Percentiles rank a stretch among this genome's conserved stretches.
Conservation (phyloP, 768 basidiomycete species). For the Collybiopsis confluens region DNA sequence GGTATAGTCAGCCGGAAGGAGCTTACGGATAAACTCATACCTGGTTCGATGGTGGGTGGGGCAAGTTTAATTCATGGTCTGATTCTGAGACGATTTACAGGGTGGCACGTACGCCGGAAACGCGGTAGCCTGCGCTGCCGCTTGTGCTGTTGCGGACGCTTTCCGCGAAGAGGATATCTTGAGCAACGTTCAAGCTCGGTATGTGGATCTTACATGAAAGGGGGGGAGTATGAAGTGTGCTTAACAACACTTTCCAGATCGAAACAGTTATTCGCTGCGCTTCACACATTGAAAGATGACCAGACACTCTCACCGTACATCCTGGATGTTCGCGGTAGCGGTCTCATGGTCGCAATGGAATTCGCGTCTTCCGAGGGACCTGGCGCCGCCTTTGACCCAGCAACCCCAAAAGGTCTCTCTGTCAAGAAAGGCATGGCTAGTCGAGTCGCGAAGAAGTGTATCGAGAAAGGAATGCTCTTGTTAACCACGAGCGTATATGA, state of each 20-base stretch:
- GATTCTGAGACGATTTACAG: slow-evolving; percentile 27
- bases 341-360: slow-evolving; percentile 86
- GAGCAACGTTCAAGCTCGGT: slow-evolving; percentile 74
- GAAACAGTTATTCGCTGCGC: slow-evolving; percentile 58
- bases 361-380: slow-evolving; percentile 62
- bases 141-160: slow-evolving; percentile 72
- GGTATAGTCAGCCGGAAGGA: slow-evolving; percentile 79
- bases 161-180: slow-evolving; percentile 80
- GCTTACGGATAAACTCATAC: slow-evolving; percentile 73
- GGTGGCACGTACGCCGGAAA: slow-evolving; percentile 93
- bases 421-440: slow-evolving; percentile 47
- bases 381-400: slow-evolving; percentile 41
- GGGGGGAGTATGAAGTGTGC: slow-evolving; percentile 44
- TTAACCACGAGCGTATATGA: slow-evolving; percentile 89
- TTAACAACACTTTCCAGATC: slow-evolving; percentile 60
- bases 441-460: slow-evolving; percentile 72
- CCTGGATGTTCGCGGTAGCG: slow-evolving; percentile 82
- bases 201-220: slow-evolving; percentile 10
- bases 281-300: slow-evolving; percentile 53
- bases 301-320: slow-evolving; percentile 53
- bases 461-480: slow-evolving; percentile 82
- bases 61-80: not conserved
- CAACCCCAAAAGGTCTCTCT: slow-evolving; percentile 18
- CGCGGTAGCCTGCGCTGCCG: slow-evolving; percentile 89
- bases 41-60: slow-evolving; percentile 67